A percentile compares a stretch with the other conserved stretches of the same genome.
These are phyloP conservation scores for Hyaloscypha variabilis DNA, from an alignment of 495 filamentous ascomycete genomes.

Conservation along the genomic window DNA sequence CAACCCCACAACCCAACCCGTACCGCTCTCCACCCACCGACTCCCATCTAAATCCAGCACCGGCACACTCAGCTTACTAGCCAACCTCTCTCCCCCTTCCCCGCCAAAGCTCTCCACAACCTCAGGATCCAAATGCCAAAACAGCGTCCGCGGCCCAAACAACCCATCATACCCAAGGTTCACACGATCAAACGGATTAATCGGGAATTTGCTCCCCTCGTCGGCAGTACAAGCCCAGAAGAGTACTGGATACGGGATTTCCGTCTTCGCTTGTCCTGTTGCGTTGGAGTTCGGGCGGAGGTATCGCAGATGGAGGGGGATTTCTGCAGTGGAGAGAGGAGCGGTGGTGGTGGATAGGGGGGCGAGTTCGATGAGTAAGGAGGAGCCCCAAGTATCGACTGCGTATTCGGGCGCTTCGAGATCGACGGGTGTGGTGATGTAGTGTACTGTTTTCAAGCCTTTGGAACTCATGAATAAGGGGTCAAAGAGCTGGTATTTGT, in stretches of 20 bases:
- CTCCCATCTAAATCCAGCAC: conserved; percentile 67
- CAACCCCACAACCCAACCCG: conserved; percentile 64
- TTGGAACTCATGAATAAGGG: conserved; percentile 73
- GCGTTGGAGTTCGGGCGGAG: conserved; percentile 51
- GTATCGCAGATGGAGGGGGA: conserved; percentile 91
- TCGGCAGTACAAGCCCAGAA: conserved; percentile 91
- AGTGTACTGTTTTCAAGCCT: conserved; percentile 68
- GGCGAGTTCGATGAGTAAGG: conserved; percentile 74
- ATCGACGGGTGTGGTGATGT: conserved; percentile 78
- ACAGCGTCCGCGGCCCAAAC: conserved; percentile 79
- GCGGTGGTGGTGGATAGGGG: conserved; percentile 39
- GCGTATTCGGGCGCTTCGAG: conserved; percentile 92
- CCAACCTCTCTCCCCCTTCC: conserved; percentile 42
- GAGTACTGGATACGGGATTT: conserved; percentile 73
- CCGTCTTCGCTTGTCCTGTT: conserved; percentile 49
- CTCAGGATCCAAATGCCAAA: conserved; percentile 77
- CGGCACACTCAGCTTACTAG: conserved; percentile 69
- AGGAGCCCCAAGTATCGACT: conserved; percentile 76
- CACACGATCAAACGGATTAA: conserved; percentile 82
- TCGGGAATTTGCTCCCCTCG: conserved; percentile 71
- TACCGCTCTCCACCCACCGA: conserved; percentile 69
- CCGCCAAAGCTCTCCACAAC: neutral
- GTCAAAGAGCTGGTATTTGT: conserved; percentile 83
- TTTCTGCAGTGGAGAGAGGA: conserved; percentile 53
- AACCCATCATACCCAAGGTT: conserved; percentile 86